Conservation (phyloP, 768 basidiomycete genomes). For the Trametes meyenii region DNA sequence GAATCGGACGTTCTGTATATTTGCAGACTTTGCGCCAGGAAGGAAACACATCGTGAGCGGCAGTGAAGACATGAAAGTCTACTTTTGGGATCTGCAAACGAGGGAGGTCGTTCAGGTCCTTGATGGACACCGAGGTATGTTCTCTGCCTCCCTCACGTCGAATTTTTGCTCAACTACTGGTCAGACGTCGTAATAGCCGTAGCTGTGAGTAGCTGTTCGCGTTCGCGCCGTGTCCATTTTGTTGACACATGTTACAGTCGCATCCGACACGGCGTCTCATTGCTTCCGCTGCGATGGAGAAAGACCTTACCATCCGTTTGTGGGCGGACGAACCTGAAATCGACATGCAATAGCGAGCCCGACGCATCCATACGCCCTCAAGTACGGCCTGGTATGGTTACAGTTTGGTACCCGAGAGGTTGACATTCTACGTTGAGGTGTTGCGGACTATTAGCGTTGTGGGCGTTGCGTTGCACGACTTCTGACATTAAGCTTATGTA, state of each 20-base stretch:
- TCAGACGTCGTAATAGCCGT: slow-evolving; percentile 74
- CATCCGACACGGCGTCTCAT: slow-evolving; percentile 77
- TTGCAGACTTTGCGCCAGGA: slow-evolving; percentile 64
- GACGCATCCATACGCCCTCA: not conserved
- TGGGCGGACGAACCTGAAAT: slow-evolving; percentile 62
- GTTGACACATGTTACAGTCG: slow-evolving; percentile 47
- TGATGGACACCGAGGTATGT: slow-evolving; percentile 79
- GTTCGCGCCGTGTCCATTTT: not conserved
- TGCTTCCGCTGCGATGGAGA: slow-evolving; percentile 89
- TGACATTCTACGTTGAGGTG: too few relatives aligned
- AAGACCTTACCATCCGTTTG: slow-evolving; percentile 80
- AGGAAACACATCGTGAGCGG: slow-evolving; percentile 82
- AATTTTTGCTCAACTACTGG: slow-evolving; percentile 19
- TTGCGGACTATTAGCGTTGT: too few relatives aligned
- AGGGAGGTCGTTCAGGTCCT: slow-evolving; percentile 73
- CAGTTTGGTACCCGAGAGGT: too few relatives aligned
- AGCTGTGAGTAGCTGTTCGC: slow-evolving; percentile 45
- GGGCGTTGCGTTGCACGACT: too few relatives aligned
- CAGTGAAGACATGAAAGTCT: slow-evolving; percentile 86
- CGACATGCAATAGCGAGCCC: not conserved
- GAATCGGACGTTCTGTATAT: slow-evolving; percentile 84
- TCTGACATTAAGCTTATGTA: too few relatives aligned
- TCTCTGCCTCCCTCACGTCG: not conserved
- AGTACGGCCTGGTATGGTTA: not conserved
- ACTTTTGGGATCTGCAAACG: slow-evolving; percentile 89